These are phyloP conservation scores for Eucalyptus marginata DNA, from an alignment of 345 rosid species.

Conservation along the genomic window DNA sequence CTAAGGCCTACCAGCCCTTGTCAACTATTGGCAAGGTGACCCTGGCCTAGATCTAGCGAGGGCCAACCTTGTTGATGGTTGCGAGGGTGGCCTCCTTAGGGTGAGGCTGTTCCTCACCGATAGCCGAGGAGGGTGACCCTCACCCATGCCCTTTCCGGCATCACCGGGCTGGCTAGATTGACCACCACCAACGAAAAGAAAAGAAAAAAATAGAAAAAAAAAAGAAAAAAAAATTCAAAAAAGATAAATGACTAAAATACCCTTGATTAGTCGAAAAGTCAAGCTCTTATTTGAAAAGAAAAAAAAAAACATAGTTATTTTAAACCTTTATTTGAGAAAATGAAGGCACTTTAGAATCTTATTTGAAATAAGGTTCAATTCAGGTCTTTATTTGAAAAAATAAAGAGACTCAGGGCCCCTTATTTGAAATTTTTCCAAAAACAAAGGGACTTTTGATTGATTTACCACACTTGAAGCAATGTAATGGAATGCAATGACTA, in stretches of 20 bases:
- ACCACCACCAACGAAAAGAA: rapidly evolving
- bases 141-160: no score
- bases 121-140: no score
- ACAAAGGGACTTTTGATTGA: background rate
- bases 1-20: rapidly evolving
- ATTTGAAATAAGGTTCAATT: no score
- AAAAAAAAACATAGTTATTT: no score
- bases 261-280: rapidly evolving
- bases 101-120: rapidly evolving
- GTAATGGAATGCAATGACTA: background rate
- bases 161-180: rapidly evolving
- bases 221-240: rapidly evolving
- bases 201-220: no score
- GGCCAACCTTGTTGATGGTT: rapidly evolving
- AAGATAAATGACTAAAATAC: no score
- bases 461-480: background rate
- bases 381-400: no score
- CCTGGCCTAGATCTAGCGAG: rapidly evolving
- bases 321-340: rapidly evolving
- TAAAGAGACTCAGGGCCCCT: rapidly evolving
- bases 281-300: no score
- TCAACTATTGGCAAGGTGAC: no score
- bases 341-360: rapidly evolving
- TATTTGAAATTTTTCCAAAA: no score
- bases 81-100: no score